Conservation (phyloP, 257 asterid species). For the Eucommia ulmoides region DNA sequence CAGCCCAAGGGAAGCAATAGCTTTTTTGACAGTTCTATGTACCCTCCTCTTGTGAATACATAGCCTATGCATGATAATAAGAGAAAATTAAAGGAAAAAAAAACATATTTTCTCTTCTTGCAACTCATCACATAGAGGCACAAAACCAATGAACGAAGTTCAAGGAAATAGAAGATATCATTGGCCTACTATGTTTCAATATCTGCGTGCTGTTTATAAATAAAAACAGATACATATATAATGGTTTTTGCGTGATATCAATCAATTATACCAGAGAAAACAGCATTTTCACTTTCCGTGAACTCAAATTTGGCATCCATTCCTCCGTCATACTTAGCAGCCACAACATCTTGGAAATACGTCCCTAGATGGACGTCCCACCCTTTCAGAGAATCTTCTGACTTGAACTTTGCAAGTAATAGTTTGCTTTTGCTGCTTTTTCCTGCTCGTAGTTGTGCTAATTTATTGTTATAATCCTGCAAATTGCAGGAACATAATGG, state of each 20-base stretch:
- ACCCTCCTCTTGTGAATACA: constrained; percentile 90
- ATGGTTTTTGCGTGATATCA: constrained; percentile 1
- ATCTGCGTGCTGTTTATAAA: background rate
- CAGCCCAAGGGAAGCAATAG: constrained; percentile 80
- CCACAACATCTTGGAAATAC: constrained; percentile 71
- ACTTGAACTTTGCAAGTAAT: constrained; percentile 70
- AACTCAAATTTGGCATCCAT: constrained; percentile 87
- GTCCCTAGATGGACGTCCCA: constrained; percentile 94
- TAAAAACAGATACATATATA: too few relatives aligned
- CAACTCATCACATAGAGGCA: too few relatives aligned
- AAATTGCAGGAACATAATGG: background rate
- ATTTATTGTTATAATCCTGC: constrained; percentile 81
- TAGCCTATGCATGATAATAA: constrained; percentile 38
- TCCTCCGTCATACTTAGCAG: constrained; percentile 86
- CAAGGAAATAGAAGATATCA: background rate
- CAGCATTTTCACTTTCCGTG: constrained; percentile 53
- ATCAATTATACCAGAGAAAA: constrained; percentile 56
- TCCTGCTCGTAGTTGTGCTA: constrained; percentile 93
- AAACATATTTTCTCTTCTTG: constrained; percentile 49
- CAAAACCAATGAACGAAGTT: background rate
- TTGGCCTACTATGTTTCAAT: background rate
- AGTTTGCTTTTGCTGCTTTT: constrained; percentile 99
- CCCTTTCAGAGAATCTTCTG: constrained; percentile 64
- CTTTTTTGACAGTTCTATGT: constrained; percentile 57
- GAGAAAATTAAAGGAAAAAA: constrained; percentile 49